Base-by-base conservation (phyloP, 306 rosid species). In the Fragaria nilgerrensis region DNA sequence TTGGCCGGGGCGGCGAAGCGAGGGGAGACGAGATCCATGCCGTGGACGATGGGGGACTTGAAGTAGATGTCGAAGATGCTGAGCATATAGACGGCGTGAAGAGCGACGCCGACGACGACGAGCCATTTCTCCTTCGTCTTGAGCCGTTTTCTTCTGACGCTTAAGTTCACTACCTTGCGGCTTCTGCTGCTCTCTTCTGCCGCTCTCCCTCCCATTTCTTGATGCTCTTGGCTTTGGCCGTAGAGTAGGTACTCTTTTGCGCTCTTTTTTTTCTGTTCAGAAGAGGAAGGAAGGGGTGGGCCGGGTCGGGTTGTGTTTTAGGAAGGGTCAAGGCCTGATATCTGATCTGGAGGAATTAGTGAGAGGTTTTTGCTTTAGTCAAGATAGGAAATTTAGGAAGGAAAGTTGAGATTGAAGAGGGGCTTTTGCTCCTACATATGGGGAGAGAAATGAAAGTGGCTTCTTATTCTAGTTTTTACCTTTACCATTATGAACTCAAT, bases 31-130 rank as follows among this genome's bases (percentile, higher is more conserved):
- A 72, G 92, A 83, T 91, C 88, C 61, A 93, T 79, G 77, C 98
- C 98, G 49, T 76, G 96, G 9, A 93, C 98, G 76, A 93, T 85
- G 79, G 98, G 98, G 32, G 86, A 77, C 82, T 93, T 93, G 86
- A 93, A 93, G 81, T 93, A 93, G 37, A 93, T 93, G 62, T 93
- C 98, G 82, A 93, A 90, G 80, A 93, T 93, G 83, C 98, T 93
- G 72, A 93, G 90, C 96, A 93, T 89, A 64, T 89, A 93, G 64
- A 93, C 88, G 49, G 98, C 96, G 78, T 93, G 98, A 25, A 93
- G 96, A 65, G 87, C 77, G 8, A 93, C 85, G 25, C 98, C 98
- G 6, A 93, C 72, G 20, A 77, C 83, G n/a, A 93, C 98, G 55
- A 93, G 78, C 96, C 98, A 91, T 75, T 70, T 82, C 85, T 91